A percentile compares a stretch with the other conserved stretches of the same genome.
Conservation (phyloP, 2,329 filamentous ascomycete species). For the Fusarium vanettenii region DNA sequence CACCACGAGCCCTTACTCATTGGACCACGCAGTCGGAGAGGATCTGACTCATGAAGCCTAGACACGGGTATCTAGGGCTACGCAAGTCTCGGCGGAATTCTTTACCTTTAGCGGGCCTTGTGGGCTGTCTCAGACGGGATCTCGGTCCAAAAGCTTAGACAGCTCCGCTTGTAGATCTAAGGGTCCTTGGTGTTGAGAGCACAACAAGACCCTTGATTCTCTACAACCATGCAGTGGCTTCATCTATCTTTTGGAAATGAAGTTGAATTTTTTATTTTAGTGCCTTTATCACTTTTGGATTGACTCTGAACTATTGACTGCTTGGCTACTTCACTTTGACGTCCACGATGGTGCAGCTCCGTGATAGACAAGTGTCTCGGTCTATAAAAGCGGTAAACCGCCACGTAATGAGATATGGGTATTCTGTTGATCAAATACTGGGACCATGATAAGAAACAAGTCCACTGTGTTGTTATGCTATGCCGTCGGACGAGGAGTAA, state of each 20-base stretch:
- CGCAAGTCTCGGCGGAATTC: background rate
- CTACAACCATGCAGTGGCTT: background rate
- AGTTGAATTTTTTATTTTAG: background rate
- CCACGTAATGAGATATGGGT: background rate
- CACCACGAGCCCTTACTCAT: background rate
- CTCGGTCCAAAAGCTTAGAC: background rate
- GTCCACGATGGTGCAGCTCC: background rate
- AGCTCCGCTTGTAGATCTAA: background rate
- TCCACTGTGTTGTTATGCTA: background rate
- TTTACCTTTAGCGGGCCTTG: background rate
- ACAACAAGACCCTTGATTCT: background rate
- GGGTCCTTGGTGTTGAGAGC: background rate
- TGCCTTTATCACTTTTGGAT: background rate
- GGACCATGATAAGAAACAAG: background rate
- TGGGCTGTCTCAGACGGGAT: background rate
- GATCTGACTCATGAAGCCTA: background rate
- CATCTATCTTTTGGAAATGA: background rate
- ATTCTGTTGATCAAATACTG: background rate
- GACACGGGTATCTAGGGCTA: background rate
- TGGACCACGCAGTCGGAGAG: background rate
- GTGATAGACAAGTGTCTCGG: background rate
- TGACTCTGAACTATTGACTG: background rate
- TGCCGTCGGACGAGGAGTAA: background rate
- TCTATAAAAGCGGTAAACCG: background rate
- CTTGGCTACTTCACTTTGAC: background rate